A percentile compares a stretch with the other conserved stretches of the same genome.
phyloP scores from a whole-genome alignment of 108 stramenopile species.

The Parietichytrium sp. region DNA sequence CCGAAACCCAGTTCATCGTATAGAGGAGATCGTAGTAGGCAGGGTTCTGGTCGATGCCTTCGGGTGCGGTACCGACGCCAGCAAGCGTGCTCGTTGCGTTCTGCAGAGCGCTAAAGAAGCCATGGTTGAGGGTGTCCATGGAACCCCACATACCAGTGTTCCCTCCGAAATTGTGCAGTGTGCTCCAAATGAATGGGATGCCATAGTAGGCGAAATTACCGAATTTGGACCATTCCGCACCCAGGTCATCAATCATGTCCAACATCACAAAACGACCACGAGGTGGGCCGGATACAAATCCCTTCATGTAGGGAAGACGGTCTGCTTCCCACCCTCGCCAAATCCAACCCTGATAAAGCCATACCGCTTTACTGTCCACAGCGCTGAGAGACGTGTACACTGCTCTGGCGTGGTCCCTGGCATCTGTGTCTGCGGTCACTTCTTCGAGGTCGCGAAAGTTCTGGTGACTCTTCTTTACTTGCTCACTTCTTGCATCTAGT shows the following conservation, averaged over 20 bases:
- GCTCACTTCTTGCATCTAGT: too few species aligned
- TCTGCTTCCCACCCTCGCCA: constrained; percentile 56
- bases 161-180: constrained; percentile 63
- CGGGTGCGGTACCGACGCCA: constrained; percentile 60
- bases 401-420: constrained; percentile 37
- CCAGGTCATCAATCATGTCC: constrained; percentile 51
- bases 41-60: constrained; percentile 66
- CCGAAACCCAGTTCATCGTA: constrained; percentile 44
- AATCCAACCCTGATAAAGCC: constrained; percentile 61
- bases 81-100: background rate
- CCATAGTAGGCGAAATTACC: constrained; percentile 47
- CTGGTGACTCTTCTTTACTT: too few species aligned
- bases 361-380: constrained; percentile 57
- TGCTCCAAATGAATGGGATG: constrained; percentile 58
- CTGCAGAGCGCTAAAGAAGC: background rate
- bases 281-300: constrained; percentile 56
- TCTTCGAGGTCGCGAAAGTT: constrained; percentile 36
- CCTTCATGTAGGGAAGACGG: constrained; percentile 46
- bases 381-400: constrained; percentile 51
- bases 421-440: background rate
- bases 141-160: constrained; percentile 46
- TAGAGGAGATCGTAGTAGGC: constrained; percentile 56
- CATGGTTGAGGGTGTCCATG: background rate
- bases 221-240: constrained; percentile 55
- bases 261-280: constrained; percentile 51